phyloP scores from a whole-genome alignment of 306 rosid species.

The Vigna trinervia region DNA sequence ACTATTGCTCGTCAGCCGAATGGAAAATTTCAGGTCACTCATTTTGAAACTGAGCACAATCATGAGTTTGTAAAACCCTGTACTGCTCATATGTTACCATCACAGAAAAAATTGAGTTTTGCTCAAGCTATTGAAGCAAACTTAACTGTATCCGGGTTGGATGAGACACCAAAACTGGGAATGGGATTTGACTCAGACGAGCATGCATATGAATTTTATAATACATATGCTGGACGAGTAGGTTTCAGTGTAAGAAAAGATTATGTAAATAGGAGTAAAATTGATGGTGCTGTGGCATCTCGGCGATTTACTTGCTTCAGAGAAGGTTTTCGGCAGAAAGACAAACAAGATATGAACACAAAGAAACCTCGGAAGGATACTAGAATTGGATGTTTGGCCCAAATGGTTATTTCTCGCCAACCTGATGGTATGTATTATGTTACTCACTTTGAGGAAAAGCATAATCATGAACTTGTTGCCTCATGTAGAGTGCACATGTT shows the following conservation, averaged over 20 bases:
- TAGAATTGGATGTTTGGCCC: slow-evolving; percentile 74
- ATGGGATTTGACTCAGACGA: slow-evolving; percentile 68
- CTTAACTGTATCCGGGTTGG: slow-evolving; percentile 47
- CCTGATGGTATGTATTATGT: slow-evolving; percentile 65
- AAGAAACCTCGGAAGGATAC: slow-evolving; percentile 71
- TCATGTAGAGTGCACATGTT: slow-evolving; percentile 66
- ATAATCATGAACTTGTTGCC: slow-evolving; percentile 69
- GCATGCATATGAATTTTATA: slow-evolving; percentile 67
- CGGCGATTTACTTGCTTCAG: slow-evolving; percentile 72
- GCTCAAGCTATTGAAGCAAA: slow-evolving; percentile 62
- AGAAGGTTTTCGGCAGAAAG: slow-evolving; percentile 73
- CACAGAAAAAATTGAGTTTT: slow-evolving; percentile 66
- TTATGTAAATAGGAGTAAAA: slow-evolving; percentile 73
- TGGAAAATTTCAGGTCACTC: slow-evolving; percentile 60
- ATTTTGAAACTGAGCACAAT: slow-evolving; percentile 64
- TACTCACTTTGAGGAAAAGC: slow-evolving; percentile 69
- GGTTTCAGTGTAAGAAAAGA: slow-evolving; percentile 76
- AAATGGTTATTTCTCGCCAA: slow-evolving; percentile 65
- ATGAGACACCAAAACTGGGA: slow-evolving; percentile 65
- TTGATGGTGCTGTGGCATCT: slow-evolving; percentile 68
- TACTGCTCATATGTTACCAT: slow-evolving; percentile 59
- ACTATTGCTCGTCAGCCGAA: slow-evolving; percentile 66
- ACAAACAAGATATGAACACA: slow-evolving; percentile 52
- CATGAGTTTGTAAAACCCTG: slow-evolving; percentile 59
- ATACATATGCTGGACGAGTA: slow-evolving; percentile 61